A percentile compares a stretch with the other conserved stretches of the same genome.
Conservation (phyloP, 164 flowering plant genomes). For the Vitis rotundifolia region DNA sequence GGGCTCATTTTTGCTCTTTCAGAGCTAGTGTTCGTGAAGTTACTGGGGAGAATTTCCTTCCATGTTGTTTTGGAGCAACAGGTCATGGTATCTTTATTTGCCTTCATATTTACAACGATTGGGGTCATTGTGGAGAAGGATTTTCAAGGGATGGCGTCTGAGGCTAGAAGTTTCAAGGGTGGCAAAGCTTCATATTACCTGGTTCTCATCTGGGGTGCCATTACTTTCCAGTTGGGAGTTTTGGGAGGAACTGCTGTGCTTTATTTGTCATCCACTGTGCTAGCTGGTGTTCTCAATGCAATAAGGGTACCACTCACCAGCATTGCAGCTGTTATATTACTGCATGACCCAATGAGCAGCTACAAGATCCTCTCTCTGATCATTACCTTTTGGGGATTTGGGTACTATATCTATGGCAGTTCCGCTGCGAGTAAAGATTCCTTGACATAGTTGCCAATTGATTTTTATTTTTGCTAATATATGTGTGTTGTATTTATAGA, state of each 20-base stretch:
- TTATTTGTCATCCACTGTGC: conserved; percentile 73
- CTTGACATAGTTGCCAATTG: not conserved
- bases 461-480: not conserved
- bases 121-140: conserved; percentile 62
- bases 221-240: conserved; percentile 85
- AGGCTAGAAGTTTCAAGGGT: conserved; percentile 62
- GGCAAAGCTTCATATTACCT: conserved; percentile 54
- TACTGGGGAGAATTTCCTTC: conserved; percentile 74
- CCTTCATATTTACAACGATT: conserved; percentile 68
- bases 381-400: conserved; percentile 90
- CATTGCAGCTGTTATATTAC: conserved; percentile 76
- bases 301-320: conserved; percentile 86
- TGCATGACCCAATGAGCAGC: conserved; percentile 85
- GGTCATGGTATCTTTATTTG: conserved; percentile 79
- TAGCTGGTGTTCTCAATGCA: conserved; percentile 87
- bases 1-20: conserved; percentile 95
- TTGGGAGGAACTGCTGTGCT: conserved; percentile 74
- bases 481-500: not conserved
- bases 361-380: conserved; percentile 84
- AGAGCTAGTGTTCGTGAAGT: conserved; percentile 69
- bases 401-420: conserved; percentile 67
- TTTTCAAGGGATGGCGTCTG: conserved; percentile 62
- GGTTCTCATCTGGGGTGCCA: conserved; percentile 75
- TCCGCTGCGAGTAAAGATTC: conserved; percentile 32
- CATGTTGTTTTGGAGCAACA: conserved; percentile 96